A percentile compares a stretch with the other conserved stretches of the same genome.
phyloP scores from a whole-genome alignment of 805 yeast species.

The Lipomyces yamanashiensis region DNA sequence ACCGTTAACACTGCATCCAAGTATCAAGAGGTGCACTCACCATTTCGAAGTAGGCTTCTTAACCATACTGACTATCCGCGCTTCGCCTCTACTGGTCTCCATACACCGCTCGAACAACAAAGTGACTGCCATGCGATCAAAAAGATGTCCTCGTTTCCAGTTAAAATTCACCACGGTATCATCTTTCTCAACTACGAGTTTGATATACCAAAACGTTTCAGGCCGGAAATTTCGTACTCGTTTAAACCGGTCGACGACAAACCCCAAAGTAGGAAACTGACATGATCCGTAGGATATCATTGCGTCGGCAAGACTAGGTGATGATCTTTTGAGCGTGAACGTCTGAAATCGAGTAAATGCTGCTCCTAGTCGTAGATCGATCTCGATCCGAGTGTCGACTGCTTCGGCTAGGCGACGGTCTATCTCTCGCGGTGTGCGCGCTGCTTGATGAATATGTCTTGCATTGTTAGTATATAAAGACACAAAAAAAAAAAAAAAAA shows the following conservation, averaged over 20 bases:
- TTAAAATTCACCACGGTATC: conserved; percentile 50
- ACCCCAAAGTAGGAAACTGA: conserved; percentile 96
- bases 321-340: conserved; percentile 45
- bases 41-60: conserved; percentile 72
- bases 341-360: conserved; percentile 85
- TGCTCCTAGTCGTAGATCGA: conserved; percentile 87
- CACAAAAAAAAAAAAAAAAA: background rate
- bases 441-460: conserved; percentile 73
- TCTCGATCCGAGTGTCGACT: conserved; percentile 80
- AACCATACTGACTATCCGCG: conserved; percentile 55
- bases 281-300: conserved; percentile 86
- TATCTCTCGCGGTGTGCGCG: conserved; percentile 64
- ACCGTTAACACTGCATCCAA: background rate
- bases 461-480: background rate
- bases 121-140: conserved; percentile 69
- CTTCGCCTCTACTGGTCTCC: conserved; percentile 54
- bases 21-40: conserved; percentile 1
- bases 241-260: conserved; percentile 88
- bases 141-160: conserved; percentile 76
- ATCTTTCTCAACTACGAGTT: conserved; percentile 47
- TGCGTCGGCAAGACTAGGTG: conserved; percentile 32
- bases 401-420: conserved; percentile 79
- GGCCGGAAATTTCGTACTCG: conserved; percentile 71
- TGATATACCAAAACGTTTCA: conserved; percentile 81
- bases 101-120: conserved; percentile 73